Evolutionary conservation across 2,329 filamentous ascomycete species (phyloP).

Genomic region (Hypoxylon sp.): DNA sequence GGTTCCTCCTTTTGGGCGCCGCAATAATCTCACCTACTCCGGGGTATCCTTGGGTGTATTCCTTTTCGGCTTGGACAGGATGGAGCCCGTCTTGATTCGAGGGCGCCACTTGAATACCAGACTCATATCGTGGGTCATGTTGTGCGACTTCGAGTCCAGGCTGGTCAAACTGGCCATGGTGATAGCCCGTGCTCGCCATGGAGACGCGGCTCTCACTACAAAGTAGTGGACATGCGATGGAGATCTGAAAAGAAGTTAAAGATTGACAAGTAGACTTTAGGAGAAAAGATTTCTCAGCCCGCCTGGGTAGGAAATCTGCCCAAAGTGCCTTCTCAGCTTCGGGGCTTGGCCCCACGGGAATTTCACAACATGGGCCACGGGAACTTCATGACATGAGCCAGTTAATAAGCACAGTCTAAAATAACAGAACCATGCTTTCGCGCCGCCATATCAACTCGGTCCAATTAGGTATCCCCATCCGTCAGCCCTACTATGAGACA

Average conservation of each 20-base stretch:
- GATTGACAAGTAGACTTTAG: neutral
- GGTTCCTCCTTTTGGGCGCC: neutral
- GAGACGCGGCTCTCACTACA: constrained; percentile 14
- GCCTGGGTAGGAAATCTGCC: neutral
- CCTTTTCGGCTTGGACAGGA: neutral
- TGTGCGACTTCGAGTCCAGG: constrained; percentile 26
- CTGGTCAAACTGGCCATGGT: constrained; percentile 8
- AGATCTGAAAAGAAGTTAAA: neutral
- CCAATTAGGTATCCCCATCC: neutral
- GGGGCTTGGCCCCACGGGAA: neutral
- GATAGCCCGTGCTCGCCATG: constrained; percentile 17
- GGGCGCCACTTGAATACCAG: too few relatives aligned
- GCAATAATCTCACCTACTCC: neutral
- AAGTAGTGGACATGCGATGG: constrained; percentile 11
- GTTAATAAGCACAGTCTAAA: neutral
- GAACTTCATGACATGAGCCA: neutral
- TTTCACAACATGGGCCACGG: too few relatives aligned
- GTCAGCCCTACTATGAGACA: neutral
- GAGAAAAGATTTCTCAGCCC: neutral
- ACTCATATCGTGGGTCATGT: neutral
- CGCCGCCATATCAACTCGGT: neutral
- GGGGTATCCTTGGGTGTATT: neutral
- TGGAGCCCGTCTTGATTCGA: too few relatives aligned
- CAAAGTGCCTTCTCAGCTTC: neutral
- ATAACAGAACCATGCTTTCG: neutral